Conservation (phyloP, 106 monocot species). For the Iris macrosiphon region DNA sequence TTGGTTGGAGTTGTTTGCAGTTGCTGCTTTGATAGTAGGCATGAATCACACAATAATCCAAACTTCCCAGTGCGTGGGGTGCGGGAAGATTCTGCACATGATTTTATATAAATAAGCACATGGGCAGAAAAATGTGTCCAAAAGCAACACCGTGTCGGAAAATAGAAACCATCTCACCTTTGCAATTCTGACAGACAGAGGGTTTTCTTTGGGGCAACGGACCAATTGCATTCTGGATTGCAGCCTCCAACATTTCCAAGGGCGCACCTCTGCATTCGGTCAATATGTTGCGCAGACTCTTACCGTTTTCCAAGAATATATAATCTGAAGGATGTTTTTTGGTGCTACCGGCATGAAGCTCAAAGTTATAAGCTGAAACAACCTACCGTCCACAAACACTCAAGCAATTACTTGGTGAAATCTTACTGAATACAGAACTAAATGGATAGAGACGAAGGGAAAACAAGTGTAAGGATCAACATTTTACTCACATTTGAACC, state of each 20-base stretch:
- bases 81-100: slow-evolving; percentile 20
- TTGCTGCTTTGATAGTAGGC: slow-evolving; percentile 28
- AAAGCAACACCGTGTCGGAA: background rate
- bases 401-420: slow-evolving; percentile 4
- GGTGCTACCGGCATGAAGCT: slow-evolving; percentile 85
- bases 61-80: slow-evolving; percentile 27
- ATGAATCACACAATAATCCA: slow-evolving; percentile 49
- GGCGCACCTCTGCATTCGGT: slow-evolving; percentile 56
- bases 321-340: slow-evolving; percentile 89
- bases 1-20: slow-evolving; percentile 10
- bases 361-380: slow-evolving; percentile 76
- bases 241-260: slow-evolving; percentile 60
- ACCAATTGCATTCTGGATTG: slow-evolving; percentile 56
- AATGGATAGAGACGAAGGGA: no score
- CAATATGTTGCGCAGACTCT: slow-evolving; percentile 62
- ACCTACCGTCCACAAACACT: slow-evolving; percentile 27
- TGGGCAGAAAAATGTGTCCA: slow-evolving; percentile 1
- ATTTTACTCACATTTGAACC: slow-evolving; percentile 44
- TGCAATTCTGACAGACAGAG: slow-evolving; percentile 35
- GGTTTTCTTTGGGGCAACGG: slow-evolving; percentile 15
- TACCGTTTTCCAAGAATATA: slow-evolving; percentile 85
- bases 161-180: slow-evolving; percentile 20
- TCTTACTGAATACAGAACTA: background rate
- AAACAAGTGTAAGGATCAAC: background rate
- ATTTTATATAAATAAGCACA: slow-evolving; percentile 8